Evolutionary conservation across 352 stramenopile species (phyloP).

Genomic region (Globisporangium parvum): DNA sequence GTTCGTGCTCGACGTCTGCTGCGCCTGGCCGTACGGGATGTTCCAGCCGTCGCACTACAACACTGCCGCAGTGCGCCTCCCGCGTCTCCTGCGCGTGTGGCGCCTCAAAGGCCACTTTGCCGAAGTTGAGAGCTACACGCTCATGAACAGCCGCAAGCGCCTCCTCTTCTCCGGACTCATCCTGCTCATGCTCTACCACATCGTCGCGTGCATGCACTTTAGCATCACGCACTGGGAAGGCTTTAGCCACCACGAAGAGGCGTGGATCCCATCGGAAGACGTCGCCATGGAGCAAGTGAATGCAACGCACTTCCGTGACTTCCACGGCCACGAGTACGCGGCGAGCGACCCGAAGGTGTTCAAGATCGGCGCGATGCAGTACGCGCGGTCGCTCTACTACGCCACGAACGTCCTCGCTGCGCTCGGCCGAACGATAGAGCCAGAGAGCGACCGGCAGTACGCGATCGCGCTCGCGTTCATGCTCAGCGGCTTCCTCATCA

Average conservation of each 20-base stretch:
- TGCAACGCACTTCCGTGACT: conserved; percentile 21
- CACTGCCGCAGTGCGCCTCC: conserved; percentile 19
- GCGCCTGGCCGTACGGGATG: conserved; percentile 31
- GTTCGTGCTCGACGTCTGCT: conserved; percentile 28
- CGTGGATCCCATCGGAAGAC: conserved; percentile 44
- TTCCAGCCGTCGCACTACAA: conserved; percentile 19
- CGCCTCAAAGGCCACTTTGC: conserved; percentile 28
- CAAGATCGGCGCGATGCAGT: conserved; percentile 37
- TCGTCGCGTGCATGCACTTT: conserved; percentile 49
- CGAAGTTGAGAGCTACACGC: conserved; percentile 32
- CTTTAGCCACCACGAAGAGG: conserved; percentile 31
- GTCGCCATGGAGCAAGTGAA: conserved; percentile 33
- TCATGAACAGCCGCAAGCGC: conserved; percentile 30
- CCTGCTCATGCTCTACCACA: conserved; percentile 45
- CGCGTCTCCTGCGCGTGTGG: conserved; percentile 28
- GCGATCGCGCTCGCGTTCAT: conserved; percentile 47
- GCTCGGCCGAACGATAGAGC: conserved; percentile 39
- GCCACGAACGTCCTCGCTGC: conserved; percentile 44
- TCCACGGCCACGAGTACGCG: conserved; percentile 17
- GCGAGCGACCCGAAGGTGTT: conserved; percentile 17
- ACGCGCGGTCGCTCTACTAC: conserved; percentile 55
- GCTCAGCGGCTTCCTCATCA: conserved; percentile 63
- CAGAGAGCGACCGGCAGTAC: conserved; percentile 41
- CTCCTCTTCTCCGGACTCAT: conserved; percentile 31
- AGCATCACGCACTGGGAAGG: conserved; percentile 39